Conservation (phyloP, 139 green algal genomes). For the Pleodorina starrii region DNA sequence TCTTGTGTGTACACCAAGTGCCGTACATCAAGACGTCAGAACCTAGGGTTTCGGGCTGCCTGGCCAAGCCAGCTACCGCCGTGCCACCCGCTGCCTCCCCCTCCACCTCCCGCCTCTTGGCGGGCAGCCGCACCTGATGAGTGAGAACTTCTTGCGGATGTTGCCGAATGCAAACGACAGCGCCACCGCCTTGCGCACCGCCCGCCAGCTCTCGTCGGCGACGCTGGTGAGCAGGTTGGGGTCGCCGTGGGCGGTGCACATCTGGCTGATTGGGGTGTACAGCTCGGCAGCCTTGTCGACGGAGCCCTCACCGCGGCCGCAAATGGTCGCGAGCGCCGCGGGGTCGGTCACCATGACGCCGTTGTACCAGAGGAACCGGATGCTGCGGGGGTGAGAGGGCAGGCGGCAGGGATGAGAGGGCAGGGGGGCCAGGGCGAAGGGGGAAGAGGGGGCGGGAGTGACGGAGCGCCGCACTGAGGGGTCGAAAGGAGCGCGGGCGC, state of each 20-base stretch:
- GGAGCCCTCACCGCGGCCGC: slow-evolving; percentile 60
- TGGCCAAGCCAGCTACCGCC: too few species aligned
- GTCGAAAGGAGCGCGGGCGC: too few species aligned
- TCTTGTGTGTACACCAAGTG: too few species aligned
- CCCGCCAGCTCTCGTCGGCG: slow-evolving; percentile 65
- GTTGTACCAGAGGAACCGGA: slow-evolving; percentile 64
- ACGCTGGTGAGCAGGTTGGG: slow-evolving; percentile 71
- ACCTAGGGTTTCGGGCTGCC: too few species aligned
- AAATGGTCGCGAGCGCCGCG: slow-evolving; percentile 56
- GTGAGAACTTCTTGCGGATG: slow-evolving; percentile 69
- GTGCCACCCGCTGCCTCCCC: too few species aligned
- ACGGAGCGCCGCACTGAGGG: too few species aligned
- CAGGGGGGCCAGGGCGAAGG: not conserved
- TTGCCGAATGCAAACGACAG: slow-evolving; percentile 70
- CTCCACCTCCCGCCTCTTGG: too few species aligned
- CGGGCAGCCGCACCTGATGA: slow-evolving; percentile 44
- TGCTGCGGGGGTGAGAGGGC: slow-evolving; percentile 6
- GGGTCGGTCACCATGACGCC: slow-evolving; percentile 64
- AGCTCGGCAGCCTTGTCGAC: slow-evolving; percentile 61
- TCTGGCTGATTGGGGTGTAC: slow-evolving; percentile 60
- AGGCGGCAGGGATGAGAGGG: not conserved
- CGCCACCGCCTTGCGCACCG: slow-evolving; percentile 73
- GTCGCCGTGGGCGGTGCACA: slow-evolving; percentile 59
- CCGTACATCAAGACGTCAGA: too few species aligned
- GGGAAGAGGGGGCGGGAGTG: too few species aligned